A percentile compares a stretch with the other conserved stretches of the same genome.
Conservation (phyloP, 352 stramenopile species). For the Globisporangium middletonii region DNA sequence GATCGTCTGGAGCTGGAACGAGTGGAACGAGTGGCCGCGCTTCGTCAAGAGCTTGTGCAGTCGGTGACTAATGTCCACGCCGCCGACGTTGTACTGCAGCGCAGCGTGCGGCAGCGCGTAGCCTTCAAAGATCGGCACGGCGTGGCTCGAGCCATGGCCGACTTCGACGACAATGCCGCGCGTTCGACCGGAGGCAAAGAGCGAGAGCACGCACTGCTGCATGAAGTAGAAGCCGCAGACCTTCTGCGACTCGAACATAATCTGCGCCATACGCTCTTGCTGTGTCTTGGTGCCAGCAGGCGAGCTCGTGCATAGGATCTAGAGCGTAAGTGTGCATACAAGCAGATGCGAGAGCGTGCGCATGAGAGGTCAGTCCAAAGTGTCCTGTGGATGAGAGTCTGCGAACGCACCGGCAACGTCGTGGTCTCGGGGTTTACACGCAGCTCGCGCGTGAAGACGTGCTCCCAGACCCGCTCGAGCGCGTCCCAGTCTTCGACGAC, state of each 20-base stretch:
- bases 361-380: too few species aligned
- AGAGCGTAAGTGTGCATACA: neutral
- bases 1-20: constrained; percentile 67
- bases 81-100: constrained; percentile 57
- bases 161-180: constrained; percentile 83
- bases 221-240: constrained; percentile 82
- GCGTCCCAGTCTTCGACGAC: constrained; percentile 82
- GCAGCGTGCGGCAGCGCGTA: constrained; percentile 75
- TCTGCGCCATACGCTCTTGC: constrained; percentile 72
- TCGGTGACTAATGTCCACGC: constrained; percentile 70
- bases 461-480: constrained; percentile 83
- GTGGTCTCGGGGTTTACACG: constrained; percentile 69
- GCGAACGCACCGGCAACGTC: constrained; percentile 28
- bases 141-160: constrained; percentile 79
- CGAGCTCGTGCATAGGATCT: constrained; percentile 70
- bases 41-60: constrained; percentile 68
- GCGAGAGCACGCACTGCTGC: constrained; percentile 75
- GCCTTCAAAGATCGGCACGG: constrained; percentile 84
- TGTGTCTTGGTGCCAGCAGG: constrained; percentile 52
- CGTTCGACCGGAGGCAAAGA: constrained; percentile 85
- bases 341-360: neutral
- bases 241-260: constrained; percentile 85
- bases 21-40: constrained; percentile 60
- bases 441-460: constrained; percentile 77
- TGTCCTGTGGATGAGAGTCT: too few species aligned